phyloP scores from a whole-genome alignment of 1,284 basidiomycete genomes.

The Cryptococcus sp. region DNA sequence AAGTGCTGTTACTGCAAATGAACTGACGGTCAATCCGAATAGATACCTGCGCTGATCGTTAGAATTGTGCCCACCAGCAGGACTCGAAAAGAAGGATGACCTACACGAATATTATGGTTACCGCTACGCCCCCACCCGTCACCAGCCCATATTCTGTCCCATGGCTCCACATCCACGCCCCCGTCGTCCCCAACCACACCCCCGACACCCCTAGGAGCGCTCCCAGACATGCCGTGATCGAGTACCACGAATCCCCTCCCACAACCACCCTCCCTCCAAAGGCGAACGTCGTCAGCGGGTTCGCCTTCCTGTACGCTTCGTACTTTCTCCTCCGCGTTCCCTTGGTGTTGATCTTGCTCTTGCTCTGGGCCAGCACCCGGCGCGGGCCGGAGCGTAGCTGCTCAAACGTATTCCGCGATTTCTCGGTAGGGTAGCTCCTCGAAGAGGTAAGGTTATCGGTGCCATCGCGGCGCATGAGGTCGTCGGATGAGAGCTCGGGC shows the following conservation, averaged over 20 bases:
- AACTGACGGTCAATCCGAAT: constrained; percentile 35
- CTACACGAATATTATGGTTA: constrained; percentile 61
- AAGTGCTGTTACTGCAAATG: constrained; percentile 58
- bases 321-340: constrained; percentile 13
- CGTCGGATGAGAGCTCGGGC: constrained; percentile 24
- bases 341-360: not conserved
- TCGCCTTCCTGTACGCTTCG: constrained; percentile 16
- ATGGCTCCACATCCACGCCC: constrained; percentile 79
- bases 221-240: constrained; percentile 64
- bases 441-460: not conserved
- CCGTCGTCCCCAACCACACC: constrained; percentile 77
- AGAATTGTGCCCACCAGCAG: not conserved
- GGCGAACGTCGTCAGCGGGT: constrained; percentile 58
- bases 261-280: constrained; percentile 67
- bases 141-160: constrained; percentile 68
- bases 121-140: constrained; percentile 71
- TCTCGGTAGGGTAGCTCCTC: not conserved
- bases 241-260: constrained; percentile 77
- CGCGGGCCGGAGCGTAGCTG: not conserved
- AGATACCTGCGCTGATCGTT: constrained; percentile 28
- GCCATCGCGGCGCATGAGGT: constrained; percentile 16
- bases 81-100: constrained; percentile 44
- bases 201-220: constrained; percentile 66
- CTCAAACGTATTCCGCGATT: not conserved
- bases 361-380: too few species aligned